Percentiles rank a stretch among this genome's conserved stretches.
These are phyloP conservation scores for Fusarium mangiferae DNA, from an alignment of 2,329 filamentous ascomycete genomes.

Conservation along the genomic window DNA sequence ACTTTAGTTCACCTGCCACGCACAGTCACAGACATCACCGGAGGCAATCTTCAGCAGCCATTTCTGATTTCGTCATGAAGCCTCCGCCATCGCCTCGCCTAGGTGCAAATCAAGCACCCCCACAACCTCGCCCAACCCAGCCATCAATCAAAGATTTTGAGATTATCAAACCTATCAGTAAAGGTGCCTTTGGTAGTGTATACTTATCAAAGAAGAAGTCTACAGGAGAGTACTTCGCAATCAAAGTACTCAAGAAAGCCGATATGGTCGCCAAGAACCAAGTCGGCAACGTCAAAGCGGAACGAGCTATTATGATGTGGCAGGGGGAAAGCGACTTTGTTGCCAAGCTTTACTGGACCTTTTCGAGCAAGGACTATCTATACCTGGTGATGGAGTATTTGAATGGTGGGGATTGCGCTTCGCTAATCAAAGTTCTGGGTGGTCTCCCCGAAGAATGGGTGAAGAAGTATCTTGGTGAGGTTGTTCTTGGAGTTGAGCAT, in stretches of 20 bases:
- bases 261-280: constrained; percentile 99
- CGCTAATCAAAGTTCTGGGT: constrained; percentile 92
- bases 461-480: constrained; percentile 96
- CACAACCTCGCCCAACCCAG: constrained; percentile 86
- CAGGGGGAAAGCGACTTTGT: constrained; percentile 99
- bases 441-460: constrained; percentile 97
- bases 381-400: constrained; percentile 99
- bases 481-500: constrained; percentile 96
- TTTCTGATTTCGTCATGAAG: constrained; percentile 73
- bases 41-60: constrained; percentile 89
- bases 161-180: constrained; percentile 99
- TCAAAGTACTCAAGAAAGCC: constrained; percentile 99
- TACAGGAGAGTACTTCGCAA: constrained; percentile 97
- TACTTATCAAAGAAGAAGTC: constrained; percentile 99
- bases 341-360: constrained; percentile 99
- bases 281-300: constrained; percentile 98
- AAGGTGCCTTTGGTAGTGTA: constrained; percentile 97
- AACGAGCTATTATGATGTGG: constrained; percentile 99
- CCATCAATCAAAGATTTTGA: constrained; percentile 99
- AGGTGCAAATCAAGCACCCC: constrained; percentile 77
- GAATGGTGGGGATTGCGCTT: constrained; percentile 96
- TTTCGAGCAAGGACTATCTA: constrained; percentile 98
- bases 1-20: constrained; percentile 80
- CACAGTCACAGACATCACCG: constrained; percentile 75
- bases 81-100: constrained; percentile 86